These are phyloP conservation scores for Aspergillus haitiensis DNA, from an alignment of 495 filamentous ascomycete genomes.

Conservation along the genomic window DNA sequence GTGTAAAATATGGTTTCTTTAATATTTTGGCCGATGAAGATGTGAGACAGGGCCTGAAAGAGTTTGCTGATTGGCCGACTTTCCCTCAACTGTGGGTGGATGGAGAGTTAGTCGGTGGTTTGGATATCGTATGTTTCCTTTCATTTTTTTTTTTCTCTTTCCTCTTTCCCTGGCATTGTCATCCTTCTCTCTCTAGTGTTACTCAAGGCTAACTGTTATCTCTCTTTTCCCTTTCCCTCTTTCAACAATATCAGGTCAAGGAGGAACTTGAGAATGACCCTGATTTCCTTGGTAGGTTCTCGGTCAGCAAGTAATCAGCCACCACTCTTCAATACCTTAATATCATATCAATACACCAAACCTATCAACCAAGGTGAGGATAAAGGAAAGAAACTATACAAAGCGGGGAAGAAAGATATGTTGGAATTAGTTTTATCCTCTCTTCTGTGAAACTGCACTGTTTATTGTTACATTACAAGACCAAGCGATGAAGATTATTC, in stretches of 20 bases:
- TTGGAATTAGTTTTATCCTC: neutral
- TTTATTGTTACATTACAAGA: constrained; percentile 13
- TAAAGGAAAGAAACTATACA: neutral
- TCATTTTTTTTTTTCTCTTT: constrained; percentile 8
- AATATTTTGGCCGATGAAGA: constrained; percentile 98
- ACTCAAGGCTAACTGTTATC: constrained; percentile 16
- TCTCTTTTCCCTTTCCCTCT: neutral
- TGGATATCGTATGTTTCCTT: constrained; percentile 82
- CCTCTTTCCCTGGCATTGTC: neutral
- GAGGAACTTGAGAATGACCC: constrained; percentile 70
- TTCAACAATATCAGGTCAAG: constrained; percentile 61
- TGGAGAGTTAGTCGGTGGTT: constrained; percentile 82
- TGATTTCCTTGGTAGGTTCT: constrained; percentile 73
- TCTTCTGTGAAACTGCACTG: neutral
- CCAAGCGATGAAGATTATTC: constrained; percentile 18
- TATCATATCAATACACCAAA: constrained; percentile 7
- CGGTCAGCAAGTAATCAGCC: constrained; percentile 39
- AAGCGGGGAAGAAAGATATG: neutral
- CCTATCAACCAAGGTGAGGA: constrained; percentile 13
- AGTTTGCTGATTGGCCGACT: constrained; percentile 95
- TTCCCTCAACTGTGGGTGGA: constrained; percentile 87
- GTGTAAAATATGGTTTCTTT: constrained; percentile 97
- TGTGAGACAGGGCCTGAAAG: constrained; percentile 92
- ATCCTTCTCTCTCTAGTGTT: neutral
- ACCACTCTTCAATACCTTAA: too few species aligned